Evolutionary conservation across 2,329 filamentous ascomycete genomes (phyloP).

Genomic region (Zalaria obscura): DNA sequence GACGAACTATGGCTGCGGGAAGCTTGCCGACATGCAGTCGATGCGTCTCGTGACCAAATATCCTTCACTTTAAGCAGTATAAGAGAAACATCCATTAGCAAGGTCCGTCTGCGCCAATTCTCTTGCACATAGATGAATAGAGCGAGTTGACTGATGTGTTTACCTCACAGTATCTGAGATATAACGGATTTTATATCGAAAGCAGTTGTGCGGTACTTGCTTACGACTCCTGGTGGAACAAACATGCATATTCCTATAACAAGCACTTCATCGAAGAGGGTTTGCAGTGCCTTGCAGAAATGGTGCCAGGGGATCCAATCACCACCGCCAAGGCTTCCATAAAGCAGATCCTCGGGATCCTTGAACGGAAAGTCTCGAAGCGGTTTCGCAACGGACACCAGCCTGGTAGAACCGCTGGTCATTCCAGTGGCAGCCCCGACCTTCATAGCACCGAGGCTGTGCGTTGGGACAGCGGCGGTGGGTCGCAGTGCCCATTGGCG

Average conservation of each 20-base stretch:
- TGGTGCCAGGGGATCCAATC: constrained; percentile 11
- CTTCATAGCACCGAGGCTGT: no score
- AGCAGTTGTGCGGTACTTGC: constrained; percentile 16
- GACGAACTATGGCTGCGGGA: constrained; percentile 17
- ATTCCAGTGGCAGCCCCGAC: no score
- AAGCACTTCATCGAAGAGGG: constrained; percentile 16
- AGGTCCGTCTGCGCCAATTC: not conserved
- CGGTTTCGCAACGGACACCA: not conserved
- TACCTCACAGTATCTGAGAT: constrained; percentile 3
- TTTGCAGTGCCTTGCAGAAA: constrained; percentile 11
- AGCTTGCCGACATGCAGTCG: constrained; percentile 15
- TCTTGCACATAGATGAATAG: not conserved
- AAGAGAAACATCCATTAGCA: not conserved
- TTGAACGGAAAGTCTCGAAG: constrained; percentile 12
- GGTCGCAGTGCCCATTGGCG: no score
- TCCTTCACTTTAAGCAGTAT: not conserved
- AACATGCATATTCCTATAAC: constrained; percentile 13
- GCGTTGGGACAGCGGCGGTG: no score
- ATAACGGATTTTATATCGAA: constrained; percentile 17
- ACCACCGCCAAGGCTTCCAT: constrained; percentile 10
- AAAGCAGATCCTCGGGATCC: constrained; percentile 8
- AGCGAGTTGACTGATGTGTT: not conserved
- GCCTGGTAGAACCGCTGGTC: no score
- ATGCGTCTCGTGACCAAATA: constrained; percentile 15
- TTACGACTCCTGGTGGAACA: constrained; percentile 16